These are phyloP conservation scores for Colletotrichum lupini DNA, from an alignment of 2,329 filamentous ascomycete species.

Conservation along the genomic window DNA sequence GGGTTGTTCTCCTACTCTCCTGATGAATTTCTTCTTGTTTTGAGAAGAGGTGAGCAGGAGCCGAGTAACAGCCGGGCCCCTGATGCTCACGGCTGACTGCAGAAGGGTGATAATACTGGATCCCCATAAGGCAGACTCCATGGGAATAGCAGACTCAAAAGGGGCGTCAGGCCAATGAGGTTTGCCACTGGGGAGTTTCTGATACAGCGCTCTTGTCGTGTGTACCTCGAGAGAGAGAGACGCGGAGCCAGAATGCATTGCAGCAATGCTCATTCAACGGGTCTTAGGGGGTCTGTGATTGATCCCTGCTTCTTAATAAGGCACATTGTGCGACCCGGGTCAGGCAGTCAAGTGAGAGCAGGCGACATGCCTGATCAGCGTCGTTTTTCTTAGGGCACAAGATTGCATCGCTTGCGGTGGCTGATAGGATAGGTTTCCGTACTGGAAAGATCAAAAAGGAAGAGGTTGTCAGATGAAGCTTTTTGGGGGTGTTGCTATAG, in stretches of 20 bases:
- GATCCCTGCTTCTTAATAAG: constrained; percentile 27
- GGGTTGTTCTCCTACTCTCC: background rate
- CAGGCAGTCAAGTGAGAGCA: background rate
- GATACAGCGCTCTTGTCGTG: constrained; percentile 16
- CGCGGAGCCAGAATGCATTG: constrained; percentile 4
- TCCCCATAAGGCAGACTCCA: constrained; percentile 19
- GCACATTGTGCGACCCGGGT: constrained; percentile 17
- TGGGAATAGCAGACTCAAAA: background rate
- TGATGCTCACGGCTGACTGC: constrained; percentile 5
- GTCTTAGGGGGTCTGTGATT: background rate
- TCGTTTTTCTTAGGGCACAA: background rate
- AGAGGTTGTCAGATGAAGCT: constrained; percentile 12
- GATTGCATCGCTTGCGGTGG: background rate
- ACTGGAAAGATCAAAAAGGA: background rate
- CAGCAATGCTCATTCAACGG: background rate
- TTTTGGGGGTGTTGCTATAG: background rate
- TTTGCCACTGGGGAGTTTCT: constrained; percentile 14
- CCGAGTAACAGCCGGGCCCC: constrained; percentile 1
- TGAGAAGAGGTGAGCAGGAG: background rate
- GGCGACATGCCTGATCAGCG: constrained; percentile 17
- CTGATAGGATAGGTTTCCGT: background rate
- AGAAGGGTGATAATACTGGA: constrained; percentile 19
- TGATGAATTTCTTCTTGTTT: background rate
- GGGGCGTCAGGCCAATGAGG: constrained; percentile 26
- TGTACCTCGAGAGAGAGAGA: background rate